Base-by-base conservation (phyloP, 2,329 filamentous ascomycete genomes). In the Aspergillus costaricaensis region DNA sequence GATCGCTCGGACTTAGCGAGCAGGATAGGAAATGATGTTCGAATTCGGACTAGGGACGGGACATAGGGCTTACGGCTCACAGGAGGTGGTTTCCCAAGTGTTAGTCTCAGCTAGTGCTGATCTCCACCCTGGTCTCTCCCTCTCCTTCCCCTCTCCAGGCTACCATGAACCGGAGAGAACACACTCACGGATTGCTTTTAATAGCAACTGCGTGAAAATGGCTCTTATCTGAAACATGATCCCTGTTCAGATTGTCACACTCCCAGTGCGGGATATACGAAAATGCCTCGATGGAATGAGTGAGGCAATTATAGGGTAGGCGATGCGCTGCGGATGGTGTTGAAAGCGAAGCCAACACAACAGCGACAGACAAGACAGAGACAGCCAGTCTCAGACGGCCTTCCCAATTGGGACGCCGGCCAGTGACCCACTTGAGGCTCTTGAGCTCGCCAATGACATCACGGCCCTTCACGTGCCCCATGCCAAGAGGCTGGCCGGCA, bases 401-500 rank as follows among this genome's bases (percentile, higher is more conserved):
- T 44, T 43, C 15, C 41, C 41, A 10, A 14, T 44, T 44, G 17
- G 41, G 19, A 44, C 41, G 9, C 41, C 17, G 17, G 21, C 44
- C 14, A 49, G 8, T 32, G 19, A 9, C 50, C 59, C 51, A 54
- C 50, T 58, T 55, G 59, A 55, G 59, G 55, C 55, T 58, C 55
- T 55, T 14, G 4, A 15, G 17, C 19, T 23, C 25, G 8, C 55
- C 59, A 32, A 54, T 58, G 59, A 58, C 50, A 61, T 61, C 59
- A 58, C 51, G 19, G 32, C 12, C 4, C 12, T 36, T 21, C 21
- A 15, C 12, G 54, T 47, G 43, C 47, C 10, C 30, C 39, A 8
- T 32, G 55, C 55, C 59, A 58, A 58, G 55, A 49, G 43, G 10
- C n/a, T 48, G 38, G 17, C 47, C 58, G 53, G 58, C 58, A 60